Evolutionary conservation across 176 grass and related monocot species (phyloP), one percentile per base, ranked within the genome.

Genomic region (Puccinellia tenuiflora): DNA sequence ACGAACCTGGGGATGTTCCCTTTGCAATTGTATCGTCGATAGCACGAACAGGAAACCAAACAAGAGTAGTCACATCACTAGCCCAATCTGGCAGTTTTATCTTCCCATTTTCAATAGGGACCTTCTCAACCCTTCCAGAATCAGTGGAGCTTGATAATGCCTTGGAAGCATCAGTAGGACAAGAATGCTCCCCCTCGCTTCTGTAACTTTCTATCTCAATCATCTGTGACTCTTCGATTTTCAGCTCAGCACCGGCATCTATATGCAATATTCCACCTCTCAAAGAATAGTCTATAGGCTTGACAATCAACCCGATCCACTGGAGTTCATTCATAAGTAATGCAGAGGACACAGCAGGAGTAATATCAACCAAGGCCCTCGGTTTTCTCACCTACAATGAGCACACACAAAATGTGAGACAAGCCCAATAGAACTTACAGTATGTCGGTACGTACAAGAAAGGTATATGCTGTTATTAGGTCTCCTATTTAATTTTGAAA

Each of bases 281-380:
- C 43, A 99, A 87, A 81, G 97, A 94, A 86, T 99, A 99, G 64
- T 96, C 70, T 85, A 96, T 90, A 78, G 97, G 89, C 67, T 90
- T 99, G 79, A 99, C 90, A 47, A 99, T 94, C 81, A 99, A 83
- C 52, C 97, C 97, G 51, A 99, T 90, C 97, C 91, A 99, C 80
- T 99, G 97, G 57, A 96, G 91, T 74, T 96, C 97, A 89, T 96
- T 94, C 93, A 99, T 96, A 77, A 96, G 91, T 62, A 99, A 88
- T 22, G 87, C 91, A 39, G 97, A 96, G 30, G 93, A 96, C 34
- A 99, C 93, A 57, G 84, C 97, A 83, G 88, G 88, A 47, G 91
- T 85, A 79, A 99, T 96, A 86, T 99, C 93, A 85, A 99, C 97
- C 74, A 96, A 88, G 81, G 97, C 89, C 82, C 93, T 93, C 26